Base-by-base conservation (phyloP, 257 asterid species). In the Solanum rostratum region DNA sequence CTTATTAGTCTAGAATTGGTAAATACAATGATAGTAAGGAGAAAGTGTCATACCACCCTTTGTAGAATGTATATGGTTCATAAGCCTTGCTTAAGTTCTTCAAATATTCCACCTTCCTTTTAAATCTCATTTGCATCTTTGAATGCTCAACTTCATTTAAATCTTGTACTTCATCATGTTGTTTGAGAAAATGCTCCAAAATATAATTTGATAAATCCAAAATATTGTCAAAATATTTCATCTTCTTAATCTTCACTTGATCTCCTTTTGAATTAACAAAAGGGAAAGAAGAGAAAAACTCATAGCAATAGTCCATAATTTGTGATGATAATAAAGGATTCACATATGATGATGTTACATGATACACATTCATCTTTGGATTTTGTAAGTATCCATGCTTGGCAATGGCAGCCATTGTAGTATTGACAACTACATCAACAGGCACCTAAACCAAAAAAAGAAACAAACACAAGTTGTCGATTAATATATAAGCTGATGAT, bases 341-440 rank as follows among this genome's bases (percentile, higher is more conserved):
- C 11, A 70, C 53, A 70, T 0, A 70, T 39, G 79, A 5, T 70
- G 79, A 70, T 70, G 79, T 30, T 5, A 20, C 79, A 70, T 70
- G 30, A 70, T 39, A 70, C 2, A 70, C 79, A 11, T 39, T 70
- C 39, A 70, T 10, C 19, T 39, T 29, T 15, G 86, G 81, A 29
- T 37, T 85, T n/a, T 84, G 3, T 5, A 22, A 2, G 43, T 2
- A 59, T 18, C 91, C 92, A 73, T 88, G 87, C 73, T 91, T 89
- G 1, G 90, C 92, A 4, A 86, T 83, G 5, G 90, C 91, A n/a
- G 90, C 92, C 55, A 90, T 83, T 3, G 88, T 87, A 50, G 90
- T 45, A 79, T 84, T 91, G n/a, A 80, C 91, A 22, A 91, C 89
- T 85, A 88, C 65, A 39, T 89, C 92, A 24, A 86, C 90, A 1